Evolutionary conservation across 2,329 filamentous ascomycete genomes (phyloP).

Genomic region (Chrysosporium queenslandicum): DNA sequence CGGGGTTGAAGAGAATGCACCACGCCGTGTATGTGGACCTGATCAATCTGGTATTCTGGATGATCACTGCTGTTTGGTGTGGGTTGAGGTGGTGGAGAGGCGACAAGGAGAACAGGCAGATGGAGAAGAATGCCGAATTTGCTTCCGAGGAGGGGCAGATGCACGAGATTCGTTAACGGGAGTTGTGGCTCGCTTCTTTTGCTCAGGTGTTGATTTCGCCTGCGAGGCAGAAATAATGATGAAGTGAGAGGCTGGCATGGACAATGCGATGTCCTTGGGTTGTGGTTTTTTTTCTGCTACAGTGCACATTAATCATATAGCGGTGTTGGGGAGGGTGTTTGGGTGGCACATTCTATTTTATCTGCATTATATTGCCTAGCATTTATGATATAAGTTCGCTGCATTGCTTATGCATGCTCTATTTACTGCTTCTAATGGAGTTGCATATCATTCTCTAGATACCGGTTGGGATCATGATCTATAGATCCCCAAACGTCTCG

Average conservation of each 20-base stretch:
- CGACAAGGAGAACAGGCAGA: conserved; percentile 13
- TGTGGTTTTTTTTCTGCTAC: not conserved
- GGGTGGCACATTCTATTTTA: not conserved
- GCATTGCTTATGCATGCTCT: not conserved
- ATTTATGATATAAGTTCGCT: not conserved
- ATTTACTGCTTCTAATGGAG: not conserved
- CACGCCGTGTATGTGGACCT: conserved; percentile 77
- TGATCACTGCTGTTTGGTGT: conserved; percentile 45
- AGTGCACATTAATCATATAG: not conserved
- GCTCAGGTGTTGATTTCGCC: not conserved
- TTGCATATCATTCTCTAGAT: not conserved
- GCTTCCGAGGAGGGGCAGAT: conserved; percentile 12
- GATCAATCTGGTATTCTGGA: conserved; percentile 64
- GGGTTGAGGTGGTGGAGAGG: conserved; percentile 30
- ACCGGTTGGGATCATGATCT: not conserved
- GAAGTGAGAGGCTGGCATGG: not conserved
- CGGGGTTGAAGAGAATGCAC: conserved; percentile 65
- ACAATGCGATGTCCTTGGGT: not conserved
- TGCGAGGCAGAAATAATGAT: too few species aligned
- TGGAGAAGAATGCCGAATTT: conserved; percentile 18
- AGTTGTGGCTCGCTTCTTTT: not conserved
- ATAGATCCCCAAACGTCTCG: not conserved
- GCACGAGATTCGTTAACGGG: not conserved
- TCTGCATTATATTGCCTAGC: conserved; percentile 1
- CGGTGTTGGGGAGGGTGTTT: not conserved